Conservation (phyloP, 805 yeast species). For the Sugiyamaella qingdaonensis region DNA sequence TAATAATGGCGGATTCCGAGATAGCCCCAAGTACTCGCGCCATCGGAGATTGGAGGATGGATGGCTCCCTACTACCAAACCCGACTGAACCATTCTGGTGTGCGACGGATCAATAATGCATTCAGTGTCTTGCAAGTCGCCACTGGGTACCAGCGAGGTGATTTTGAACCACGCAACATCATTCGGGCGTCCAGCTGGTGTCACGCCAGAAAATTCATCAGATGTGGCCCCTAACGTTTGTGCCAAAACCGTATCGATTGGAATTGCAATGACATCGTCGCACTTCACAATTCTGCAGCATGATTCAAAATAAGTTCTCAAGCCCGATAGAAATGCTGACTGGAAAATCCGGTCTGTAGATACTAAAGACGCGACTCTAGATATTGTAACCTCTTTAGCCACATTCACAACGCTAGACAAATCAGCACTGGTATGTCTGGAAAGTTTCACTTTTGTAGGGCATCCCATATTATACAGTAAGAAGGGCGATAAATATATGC, state of each 20-base stretch:
- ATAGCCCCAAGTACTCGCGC: slow-evolving; percentile 38
- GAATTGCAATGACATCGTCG: slow-evolving; percentile 73
- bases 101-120: slow-evolving; percentile 61
- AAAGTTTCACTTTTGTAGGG: slow-evolving; percentile 29
- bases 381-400: slow-evolving; percentile 61
- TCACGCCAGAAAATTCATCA: slow-evolving; percentile 28
- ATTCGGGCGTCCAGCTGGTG: slow-evolving; percentile 63
- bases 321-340: slow-evolving; percentile 53
- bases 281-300: slow-evolving; percentile 53
- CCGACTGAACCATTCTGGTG: slow-evolving; percentile 69
- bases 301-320: slow-evolving; percentile 58
- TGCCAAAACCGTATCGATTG: slow-evolving; percentile 66
- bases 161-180: slow-evolving; percentile 83
- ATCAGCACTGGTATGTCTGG: slow-evolving; percentile 35
- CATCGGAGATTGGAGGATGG: slow-evolving; percentile 37
- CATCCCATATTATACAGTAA: slow-evolving; percentile 46
- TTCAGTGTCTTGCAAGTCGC: slow-evolving; percentile 13
- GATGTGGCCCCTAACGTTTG: slow-evolving; percentile 39
- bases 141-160: slow-evolving; percentile 39
- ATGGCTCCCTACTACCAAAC: slow-evolving; percentile 40
- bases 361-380: slow-evolving; percentile 64
- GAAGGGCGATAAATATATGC: slow-evolving; percentile 60
- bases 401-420: slow-evolving; percentile 33
- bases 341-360: slow-evolving; percentile 64
- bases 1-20: slow-evolving; percentile 11